Evolutionary conservation across 2,329 filamentous ascomycete genomes (phyloP).

Genomic region (Tolypocladium ovalisporum): DNA sequence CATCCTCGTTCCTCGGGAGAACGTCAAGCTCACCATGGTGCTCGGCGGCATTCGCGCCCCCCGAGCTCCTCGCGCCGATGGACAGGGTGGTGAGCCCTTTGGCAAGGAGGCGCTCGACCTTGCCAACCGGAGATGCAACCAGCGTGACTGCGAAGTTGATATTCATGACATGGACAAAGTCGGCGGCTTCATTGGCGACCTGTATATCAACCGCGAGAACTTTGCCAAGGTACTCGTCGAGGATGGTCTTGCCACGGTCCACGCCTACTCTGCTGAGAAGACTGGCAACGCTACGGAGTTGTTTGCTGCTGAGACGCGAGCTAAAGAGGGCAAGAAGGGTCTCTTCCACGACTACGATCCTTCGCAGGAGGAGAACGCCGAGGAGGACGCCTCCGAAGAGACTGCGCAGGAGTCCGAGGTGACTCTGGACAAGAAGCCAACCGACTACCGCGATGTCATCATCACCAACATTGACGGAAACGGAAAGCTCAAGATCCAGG

Average conservation of each 20-base stretch:
- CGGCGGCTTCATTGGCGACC: constrained; percentile 89
- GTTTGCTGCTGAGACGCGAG: constrained; percentile 74
- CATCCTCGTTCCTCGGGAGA: constrained; percentile 81
- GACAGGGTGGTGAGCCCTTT: constrained; percentile 80
- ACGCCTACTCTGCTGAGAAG: constrained; percentile 93
- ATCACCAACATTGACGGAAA: constrained; percentile 81
- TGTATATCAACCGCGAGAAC: constrained; percentile 91
- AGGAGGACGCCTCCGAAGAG: constrained; percentile 40
- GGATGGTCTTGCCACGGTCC: constrained; percentile 85
- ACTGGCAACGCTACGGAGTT: constrained; percentile 82
- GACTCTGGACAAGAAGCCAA: constrained; percentile 52
- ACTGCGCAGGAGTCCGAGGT: constrained; percentile 35
- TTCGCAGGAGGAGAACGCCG: constrained; percentile 60
- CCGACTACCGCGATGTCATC: constrained; percentile 86
- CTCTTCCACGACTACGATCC: constrained; percentile 95
- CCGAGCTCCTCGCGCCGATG: constrained; percentile 64
- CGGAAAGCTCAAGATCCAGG: constrained; percentile 80
- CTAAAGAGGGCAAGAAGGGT: constrained; percentile 80
- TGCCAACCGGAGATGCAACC: constrained; percentile 77
- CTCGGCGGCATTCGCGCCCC: constrained; percentile 88
- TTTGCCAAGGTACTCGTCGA: constrained; percentile 90
- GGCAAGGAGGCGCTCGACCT: constrained; percentile 91
- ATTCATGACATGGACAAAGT: constrained; percentile 93
- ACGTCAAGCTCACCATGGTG: constrained; percentile 89
- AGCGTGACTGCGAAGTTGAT: constrained; percentile 93